Evolutionary conservation across 352 stramenopile species (phyloP).

Genomic region (Phytophthora crassamura): DNA sequence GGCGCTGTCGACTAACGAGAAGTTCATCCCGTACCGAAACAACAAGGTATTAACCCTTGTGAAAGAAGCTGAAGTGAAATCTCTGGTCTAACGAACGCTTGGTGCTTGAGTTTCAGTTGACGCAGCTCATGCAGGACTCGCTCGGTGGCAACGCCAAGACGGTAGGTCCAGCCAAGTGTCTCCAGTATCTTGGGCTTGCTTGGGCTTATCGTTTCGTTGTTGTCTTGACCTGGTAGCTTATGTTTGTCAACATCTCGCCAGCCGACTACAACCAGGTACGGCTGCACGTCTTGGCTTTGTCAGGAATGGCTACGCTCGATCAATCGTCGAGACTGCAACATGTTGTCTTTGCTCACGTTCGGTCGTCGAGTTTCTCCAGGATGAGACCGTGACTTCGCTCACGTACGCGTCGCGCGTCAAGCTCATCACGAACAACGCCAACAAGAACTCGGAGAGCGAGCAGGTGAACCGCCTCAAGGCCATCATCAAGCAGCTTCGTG

Average conservation of each 20-base stretch:
- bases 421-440: constrained; percentile 90
- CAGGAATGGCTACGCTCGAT: constrained; percentile 11
- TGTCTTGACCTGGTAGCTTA: constrained; percentile 56
- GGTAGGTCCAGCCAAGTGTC: constrained; percentile 39
- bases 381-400: constrained; percentile 87
- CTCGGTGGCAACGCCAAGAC: constrained; percentile 94
- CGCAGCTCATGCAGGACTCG: constrained; percentile 93
- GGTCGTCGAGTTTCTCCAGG: constrained; percentile 30
- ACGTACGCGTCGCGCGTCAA: constrained; percentile 87
- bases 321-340: not conserved
- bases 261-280: constrained; percentile 89
- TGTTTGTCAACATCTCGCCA: constrained; percentile 92
- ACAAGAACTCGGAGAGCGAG: constrained; percentile 89
- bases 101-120: constrained; percentile 56
- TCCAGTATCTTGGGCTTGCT: not conserved
- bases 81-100: constrained; percentile 4
- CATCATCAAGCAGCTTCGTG: constrained; percentile 83
- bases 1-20: constrained; percentile 90
- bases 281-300: constrained; percentile 26
- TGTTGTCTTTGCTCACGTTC: constrained; percentile 1
- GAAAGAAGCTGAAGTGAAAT: not conserved
- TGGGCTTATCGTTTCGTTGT: not conserved
- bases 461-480: constrained; percentile 82
- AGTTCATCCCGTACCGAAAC: constrained; percentile 95
- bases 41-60: constrained; percentile 73